Conservation (phyloP, 1,284 basidiomycete species). For the Bjerkandera adusta region DNA sequence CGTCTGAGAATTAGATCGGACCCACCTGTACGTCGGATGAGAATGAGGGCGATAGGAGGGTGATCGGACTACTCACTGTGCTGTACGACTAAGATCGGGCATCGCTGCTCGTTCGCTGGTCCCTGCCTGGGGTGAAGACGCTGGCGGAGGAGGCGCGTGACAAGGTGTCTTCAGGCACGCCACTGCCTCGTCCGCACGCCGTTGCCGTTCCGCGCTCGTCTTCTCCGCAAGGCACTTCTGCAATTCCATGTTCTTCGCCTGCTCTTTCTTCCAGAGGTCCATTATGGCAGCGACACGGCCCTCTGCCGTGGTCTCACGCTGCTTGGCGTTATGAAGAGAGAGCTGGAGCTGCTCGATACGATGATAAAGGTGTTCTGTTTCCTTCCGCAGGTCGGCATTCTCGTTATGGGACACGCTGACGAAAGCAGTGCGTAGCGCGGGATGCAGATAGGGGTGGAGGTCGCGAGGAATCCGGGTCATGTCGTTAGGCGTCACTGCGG, state of each 20-base stretch:
- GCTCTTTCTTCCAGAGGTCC: slow-evolving; percentile 5
- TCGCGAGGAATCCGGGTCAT: not conserved
- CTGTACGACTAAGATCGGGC: too few species aligned
- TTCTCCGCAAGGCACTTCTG: too few species aligned
- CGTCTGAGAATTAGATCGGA: too few species aligned
- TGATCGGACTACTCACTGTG: too few species aligned
- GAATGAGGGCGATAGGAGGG: too few species aligned
- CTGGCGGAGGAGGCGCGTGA: too few species aligned
- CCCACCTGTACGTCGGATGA: too few species aligned
- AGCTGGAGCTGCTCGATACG: slow-evolving; percentile 1
- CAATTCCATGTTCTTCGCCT: slow-evolving; percentile 5
- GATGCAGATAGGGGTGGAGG: not conserved
- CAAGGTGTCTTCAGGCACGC: too few species aligned
- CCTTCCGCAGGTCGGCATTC: not conserved
- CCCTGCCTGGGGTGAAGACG: too few species aligned
- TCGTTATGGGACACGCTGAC: not conserved
- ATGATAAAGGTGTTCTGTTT: not conserved
- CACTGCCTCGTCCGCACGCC: too few species aligned
- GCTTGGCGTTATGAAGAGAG: not conserved
- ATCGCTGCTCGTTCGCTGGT: too few species aligned
- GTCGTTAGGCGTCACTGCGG: not conserved
- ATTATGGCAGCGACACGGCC: not conserved
- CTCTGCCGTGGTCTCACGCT: slow-evolving; percentile 1
- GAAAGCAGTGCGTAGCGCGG: slow-evolving; percentile 2
- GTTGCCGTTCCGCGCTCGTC: too few species aligned